These are phyloP conservation scores for Haplographium delicatum DNA, from an alignment of 495 filamentous ascomycete species.

Conservation along the genomic window DNA sequence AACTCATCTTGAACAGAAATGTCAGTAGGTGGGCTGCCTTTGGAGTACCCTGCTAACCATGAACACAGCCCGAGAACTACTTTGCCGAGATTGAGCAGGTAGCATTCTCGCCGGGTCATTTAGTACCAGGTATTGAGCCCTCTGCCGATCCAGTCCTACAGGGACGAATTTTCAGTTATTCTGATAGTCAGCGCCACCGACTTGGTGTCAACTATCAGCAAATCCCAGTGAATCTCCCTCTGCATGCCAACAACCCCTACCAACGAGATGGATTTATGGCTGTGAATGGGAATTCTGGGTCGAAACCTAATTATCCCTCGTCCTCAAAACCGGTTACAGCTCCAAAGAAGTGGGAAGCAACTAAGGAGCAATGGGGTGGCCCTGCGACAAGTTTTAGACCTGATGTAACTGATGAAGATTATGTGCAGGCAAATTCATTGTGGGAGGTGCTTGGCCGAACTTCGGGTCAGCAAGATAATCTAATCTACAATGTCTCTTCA, in stretches of 20 bases:
- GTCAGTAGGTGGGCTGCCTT: no score
- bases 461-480: no score
- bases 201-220: constrained; percentile 64
- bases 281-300: constrained; percentile 59
- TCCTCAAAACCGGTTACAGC: constrained; percentile 52
- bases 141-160: constrained; percentile 58
- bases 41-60: no score
- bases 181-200: constrained; percentile 61
- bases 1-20: constrained; percentile 66
- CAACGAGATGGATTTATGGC: constrained; percentile 41
- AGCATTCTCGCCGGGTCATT: constrained; percentile 70
- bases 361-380: constrained; percentile 53
- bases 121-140: constrained; percentile 66
- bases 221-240: constrained; percentile 43
- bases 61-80: no score
- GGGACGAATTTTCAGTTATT: constrained; percentile 64
- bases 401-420: constrained; percentile 51
- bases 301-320: constrained; percentile 60
- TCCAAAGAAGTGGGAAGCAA: constrained; percentile 45
- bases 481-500: no score
- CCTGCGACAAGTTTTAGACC: constrained; percentile 27
- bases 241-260: constrained; percentile 37
- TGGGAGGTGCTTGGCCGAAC: no score
- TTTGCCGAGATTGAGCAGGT: constrained; percentile 80
- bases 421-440: constrained; percentile 53